Base-by-base conservation (phyloP, 257 asterid species). In the Salvia splendens region DNA sequence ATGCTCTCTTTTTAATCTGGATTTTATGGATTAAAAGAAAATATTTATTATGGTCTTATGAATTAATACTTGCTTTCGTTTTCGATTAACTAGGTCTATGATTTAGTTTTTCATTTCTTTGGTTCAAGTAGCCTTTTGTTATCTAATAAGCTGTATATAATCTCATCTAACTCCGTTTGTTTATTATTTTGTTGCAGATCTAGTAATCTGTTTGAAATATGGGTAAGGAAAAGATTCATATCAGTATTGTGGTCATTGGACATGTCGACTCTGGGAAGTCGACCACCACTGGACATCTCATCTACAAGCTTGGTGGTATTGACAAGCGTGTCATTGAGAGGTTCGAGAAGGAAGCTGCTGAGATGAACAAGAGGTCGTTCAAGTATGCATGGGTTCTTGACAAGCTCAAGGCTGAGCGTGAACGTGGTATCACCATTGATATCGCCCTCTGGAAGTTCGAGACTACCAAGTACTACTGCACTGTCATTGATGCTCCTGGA, bases 361-460 rank as follows among this genome's bases (percentile, higher is more conserved):
- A 86, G 70, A 87, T 87, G 92, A 85, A 87, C 88, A 87, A 87
- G 80, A 75, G 95, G 72, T 85, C 89, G 9, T 87, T 86, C 83
- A 86, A 86, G 77, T 86, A 85, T 20, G 96, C 96, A 0, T 88
- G 96, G 96, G 94, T 88, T 67, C 88, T 88, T 30, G 96, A 88
- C 94, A 88, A 88, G 80, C 96, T 88, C 8, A 88, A 88, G 62
- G 96, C 96, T 43, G 96, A 88, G 83, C 94, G 94, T 64, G 96
- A 88, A 42, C 96, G 96, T 67, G 96, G 94, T 76, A 88, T 88
- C 5, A 88, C 96, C 35, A 88, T 88, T 58, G 96, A 88, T 67
- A 88, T 88, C 64, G 96, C 96, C 46, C 61, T 88, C 77, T 88
- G 96, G 96, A 88, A 88, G 80, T 88, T 88, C 9, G 96, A 88